Evolutionary conservation across 1,139 yeast species (phyloP).

Genomic region (Pichia sp.): DNA sequence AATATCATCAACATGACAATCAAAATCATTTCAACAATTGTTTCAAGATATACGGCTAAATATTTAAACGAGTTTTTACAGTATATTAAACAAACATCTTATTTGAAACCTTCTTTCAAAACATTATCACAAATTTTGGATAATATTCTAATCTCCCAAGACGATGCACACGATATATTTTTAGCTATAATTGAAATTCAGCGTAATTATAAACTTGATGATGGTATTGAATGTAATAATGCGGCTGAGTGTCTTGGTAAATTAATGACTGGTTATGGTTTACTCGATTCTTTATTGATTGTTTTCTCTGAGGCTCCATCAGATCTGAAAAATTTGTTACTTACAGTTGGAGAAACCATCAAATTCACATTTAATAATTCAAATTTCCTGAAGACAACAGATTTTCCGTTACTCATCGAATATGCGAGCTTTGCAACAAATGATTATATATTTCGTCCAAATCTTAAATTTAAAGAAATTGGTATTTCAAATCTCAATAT

Average conservation of each 20-base stretch:
- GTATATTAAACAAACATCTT: slow-evolving; percentile 20
- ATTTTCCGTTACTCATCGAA: slow-evolving; percentile 14
- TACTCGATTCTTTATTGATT: slow-evolving; percentile 13
- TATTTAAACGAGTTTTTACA: slow-evolving; percentile 34
- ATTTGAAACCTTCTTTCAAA: slow-evolving; percentile 25
- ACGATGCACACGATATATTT: slow-evolving; percentile 24
- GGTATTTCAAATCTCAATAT: slow-evolving; percentile 56
- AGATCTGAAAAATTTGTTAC: neutral
- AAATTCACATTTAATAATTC: slow-evolving; percentile 22
- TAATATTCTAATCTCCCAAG: slow-evolving; percentile 15
- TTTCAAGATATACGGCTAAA: slow-evolving; percentile 33
- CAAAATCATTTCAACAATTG: slow-evolving; percentile 46
- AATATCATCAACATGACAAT: slow-evolving; percentile 43
- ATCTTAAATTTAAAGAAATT: slow-evolving; percentile 43
- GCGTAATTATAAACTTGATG: slow-evolving; percentile 11
- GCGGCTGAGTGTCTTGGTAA: slow-evolving; percentile 34
- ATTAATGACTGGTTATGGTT: slow-evolving; percentile 23
- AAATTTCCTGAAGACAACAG: slow-evolving; percentile 9
- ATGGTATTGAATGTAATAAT: slow-evolving; percentile 28
- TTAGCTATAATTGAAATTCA: slow-evolving; percentile 18
- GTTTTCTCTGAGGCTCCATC: slow-evolving; percentile 8
- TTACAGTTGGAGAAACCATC: slow-evolving; percentile 23
- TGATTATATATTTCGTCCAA: slow-evolving; percentile 26
- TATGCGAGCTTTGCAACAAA: slow-evolving; percentile 21
- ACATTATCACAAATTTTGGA: slow-evolving; percentile 37